Percentiles rank a stretch among this genome's conserved stretches.
These are phyloP conservation scores for Rhizophora apiculata DNA, from an alignment of 345 rosid species.

Conservation along the genomic window DNA sequence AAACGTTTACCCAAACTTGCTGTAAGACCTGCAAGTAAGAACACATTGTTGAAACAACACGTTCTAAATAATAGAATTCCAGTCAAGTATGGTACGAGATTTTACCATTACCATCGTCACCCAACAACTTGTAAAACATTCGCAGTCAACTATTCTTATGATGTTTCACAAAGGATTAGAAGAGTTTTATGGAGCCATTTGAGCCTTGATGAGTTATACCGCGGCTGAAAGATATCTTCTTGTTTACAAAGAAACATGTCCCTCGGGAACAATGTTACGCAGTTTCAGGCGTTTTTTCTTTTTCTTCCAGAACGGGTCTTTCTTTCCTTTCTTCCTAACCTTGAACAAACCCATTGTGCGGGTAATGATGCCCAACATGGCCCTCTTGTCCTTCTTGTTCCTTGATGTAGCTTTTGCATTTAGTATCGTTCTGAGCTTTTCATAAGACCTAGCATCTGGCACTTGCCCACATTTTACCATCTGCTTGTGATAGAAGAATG, in stretches of 20 bases:
- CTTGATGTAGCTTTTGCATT: slow-evolving; percentile 67
- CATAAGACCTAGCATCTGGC: slow-evolving; percentile 67
- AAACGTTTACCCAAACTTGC: too few relatives aligned
- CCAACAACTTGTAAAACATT: background rate
- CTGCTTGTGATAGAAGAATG: slow-evolving; percentile 80
- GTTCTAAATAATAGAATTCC: background rate
- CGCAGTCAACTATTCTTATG: background rate
- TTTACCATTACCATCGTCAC: background rate
- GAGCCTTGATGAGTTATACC: background rate
- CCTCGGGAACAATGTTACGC: slow-evolving; percentile 3
- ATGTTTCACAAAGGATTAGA: background rate
- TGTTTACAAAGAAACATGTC: background rate
- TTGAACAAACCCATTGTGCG: slow-evolving; percentile 64
- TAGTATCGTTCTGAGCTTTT: slow-evolving; percentile 72
- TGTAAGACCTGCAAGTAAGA: too few relatives aligned
- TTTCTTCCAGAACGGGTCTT: slow-evolving; percentile 91
- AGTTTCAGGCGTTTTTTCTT: slow-evolving; percentile 40
- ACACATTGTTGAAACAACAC: background rate
- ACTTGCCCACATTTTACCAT: slow-evolving; percentile 82
- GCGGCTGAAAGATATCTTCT: background rate
- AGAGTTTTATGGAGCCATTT: background rate
- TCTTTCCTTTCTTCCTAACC: slow-evolving; percentile 62
- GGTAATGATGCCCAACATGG: slow-evolving; percentile 75
- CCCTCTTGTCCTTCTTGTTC: slow-evolving; percentile 66
- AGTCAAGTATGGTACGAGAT: background rate